Conservation (phyloP, 2,329 filamentous ascomycete genomes). For the Colletotrichum tofieldiae region DNA sequence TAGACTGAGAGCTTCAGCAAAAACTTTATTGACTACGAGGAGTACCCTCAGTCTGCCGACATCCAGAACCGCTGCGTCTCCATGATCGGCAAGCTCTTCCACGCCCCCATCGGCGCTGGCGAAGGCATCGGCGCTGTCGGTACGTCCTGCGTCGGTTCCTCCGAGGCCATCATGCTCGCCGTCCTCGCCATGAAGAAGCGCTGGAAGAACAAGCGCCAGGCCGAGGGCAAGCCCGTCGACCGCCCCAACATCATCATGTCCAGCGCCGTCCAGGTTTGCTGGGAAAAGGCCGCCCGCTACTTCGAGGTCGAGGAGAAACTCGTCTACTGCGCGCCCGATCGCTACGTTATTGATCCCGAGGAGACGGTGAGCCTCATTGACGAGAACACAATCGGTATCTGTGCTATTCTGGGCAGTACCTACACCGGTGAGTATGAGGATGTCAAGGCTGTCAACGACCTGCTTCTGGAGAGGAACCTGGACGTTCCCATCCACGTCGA, state of each 20-base stretch:
- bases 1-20: slow-evolving; percentile 85
- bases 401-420: slow-evolving; percentile 90
- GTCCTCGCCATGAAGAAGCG: slow-evolving; percentile 95
- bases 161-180: slow-evolving; percentile 88
- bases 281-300: slow-evolving; percentile 93
- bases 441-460: slow-evolving; percentile 90
- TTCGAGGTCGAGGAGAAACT: slow-evolving; percentile 95
- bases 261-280: slow-evolving; percentile 95
- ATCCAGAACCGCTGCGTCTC: slow-evolving; percentile 94
- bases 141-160: slow-evolving; percentile 90
- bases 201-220: slow-evolving; percentile 90
- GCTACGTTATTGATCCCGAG: slow-evolving; percentile 76
- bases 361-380: slow-evolving; percentile 74
- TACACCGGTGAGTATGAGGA: slow-evolving; percentile 98
- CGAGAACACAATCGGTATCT: slow-evolving; percentile 90
- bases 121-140: slow-evolving; percentile 79
- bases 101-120: slow-evolving; percentile 74
- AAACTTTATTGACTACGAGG: slow-evolving; percentile 95
- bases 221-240: slow-evolving; percentile 84
- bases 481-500: slow-evolving; percentile 95
- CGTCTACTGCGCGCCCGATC: slow-evolving; percentile 73
- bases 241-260: slow-evolving; percentile 96
- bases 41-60: slow-evolving; percentile 85
- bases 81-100: slow-evolving; percentile 92
- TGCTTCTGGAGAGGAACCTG: slow-evolving; percentile 81